These are phyloP conservation scores for Aegilops longissima DNA, from an alignment of 176 grass and related monocot genomes.

Conservation along the genomic window DNA sequence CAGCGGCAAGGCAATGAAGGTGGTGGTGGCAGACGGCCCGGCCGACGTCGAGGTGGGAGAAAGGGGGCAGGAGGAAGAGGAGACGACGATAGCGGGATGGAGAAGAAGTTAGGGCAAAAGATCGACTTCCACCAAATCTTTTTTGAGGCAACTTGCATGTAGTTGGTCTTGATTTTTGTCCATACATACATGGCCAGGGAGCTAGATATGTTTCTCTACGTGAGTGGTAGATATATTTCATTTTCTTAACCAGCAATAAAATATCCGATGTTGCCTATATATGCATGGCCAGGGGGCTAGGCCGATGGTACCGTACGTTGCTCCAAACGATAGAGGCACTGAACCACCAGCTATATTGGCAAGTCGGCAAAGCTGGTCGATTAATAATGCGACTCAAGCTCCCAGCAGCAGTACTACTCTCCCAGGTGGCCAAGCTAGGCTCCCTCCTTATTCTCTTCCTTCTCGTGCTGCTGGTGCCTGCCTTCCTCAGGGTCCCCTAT, in stretches of 20 bases:
- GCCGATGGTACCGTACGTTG: neutral
- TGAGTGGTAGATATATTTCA: neutral
- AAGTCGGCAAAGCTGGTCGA: neutral
- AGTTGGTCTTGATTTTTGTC: neutral
- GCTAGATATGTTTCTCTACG: neutral
- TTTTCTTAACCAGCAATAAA: neutral
- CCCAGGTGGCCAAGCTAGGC: constrained; percentile 15
- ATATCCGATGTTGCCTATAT: neutral
- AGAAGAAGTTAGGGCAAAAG: neutral
- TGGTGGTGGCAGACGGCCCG: too few relatives aligned
- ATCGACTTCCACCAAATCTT: neutral
- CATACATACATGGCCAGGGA: neutral
- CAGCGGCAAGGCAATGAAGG: too few relatives aligned
- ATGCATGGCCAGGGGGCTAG: neutral
- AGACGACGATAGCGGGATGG: too few relatives aligned
- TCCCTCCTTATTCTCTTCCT: constrained; percentile 11
- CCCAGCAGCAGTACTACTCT: neutral
- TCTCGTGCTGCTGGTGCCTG: constrained; percentile 2
- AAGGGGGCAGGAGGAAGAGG: too few relatives aligned
- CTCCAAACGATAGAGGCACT: neutral
- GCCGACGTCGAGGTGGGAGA: too few relatives aligned
- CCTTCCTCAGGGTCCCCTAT: constrained; percentile 5
- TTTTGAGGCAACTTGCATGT: neutral
- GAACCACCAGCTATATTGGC: neutral
- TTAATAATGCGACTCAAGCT: neutral